These are phyloP conservation scores for Colletotrichum cuscutae DNA, from an alignment of 2,329 filamentous ascomycete species.

Conservation along the genomic window DNA sequence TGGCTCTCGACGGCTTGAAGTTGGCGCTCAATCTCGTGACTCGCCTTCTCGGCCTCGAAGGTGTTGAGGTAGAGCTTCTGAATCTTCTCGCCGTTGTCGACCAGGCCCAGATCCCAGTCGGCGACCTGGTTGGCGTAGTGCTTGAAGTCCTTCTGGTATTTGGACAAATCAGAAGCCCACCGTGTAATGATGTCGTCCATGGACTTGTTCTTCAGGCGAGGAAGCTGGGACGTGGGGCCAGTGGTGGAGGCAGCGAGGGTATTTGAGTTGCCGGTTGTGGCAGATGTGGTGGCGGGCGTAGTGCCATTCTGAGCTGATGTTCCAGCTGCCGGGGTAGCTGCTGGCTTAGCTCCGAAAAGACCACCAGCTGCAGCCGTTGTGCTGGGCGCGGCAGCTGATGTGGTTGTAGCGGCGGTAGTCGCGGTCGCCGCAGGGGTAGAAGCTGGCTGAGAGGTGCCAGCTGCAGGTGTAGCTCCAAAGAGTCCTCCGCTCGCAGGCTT, in stretches of 20 bases:
- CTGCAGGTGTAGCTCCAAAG: constrained; percentile 45
- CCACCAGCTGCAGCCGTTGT: constrained; percentile 43
- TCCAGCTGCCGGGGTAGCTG: constrained; percentile 41
- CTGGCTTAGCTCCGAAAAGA: constrained; percentile 47
- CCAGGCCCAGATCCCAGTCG: constrained; percentile 89
- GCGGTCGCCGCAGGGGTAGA: constrained; percentile 44
- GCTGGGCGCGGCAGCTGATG: constrained; percentile 41
- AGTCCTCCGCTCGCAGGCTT: constrained; percentile 43
- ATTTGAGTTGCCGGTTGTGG: constrained; percentile 43
- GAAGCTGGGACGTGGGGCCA: constrained; percentile 85
- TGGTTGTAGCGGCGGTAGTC: constrained; percentile 41
- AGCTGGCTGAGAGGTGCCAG: constrained; percentile 43
- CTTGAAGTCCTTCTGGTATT: constrained; percentile 97
- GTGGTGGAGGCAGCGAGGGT: constrained; percentile 77
- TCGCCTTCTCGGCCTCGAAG: constrained; percentile 92
- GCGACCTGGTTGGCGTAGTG: constrained; percentile 88
- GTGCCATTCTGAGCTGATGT: constrained; percentile 40
- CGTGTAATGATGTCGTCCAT: constrained; percentile 99
- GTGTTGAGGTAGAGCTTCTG: constrained; percentile 92
- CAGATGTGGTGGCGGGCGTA: constrained; percentile 12
- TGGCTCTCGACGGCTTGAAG: constrained; percentile 89
- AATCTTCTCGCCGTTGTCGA: constrained; percentile 95
- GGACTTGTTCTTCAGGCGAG: constrained; percentile 95
- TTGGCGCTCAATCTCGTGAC: constrained; percentile 93
- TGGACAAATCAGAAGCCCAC: constrained; percentile 94